A percentile compares a stretch with the other conserved stretches of the same genome.
phyloP scores from a whole-genome alignment of 225 moss, liverwort and hornwort genomes.

The Marchantia paleacea region DNA sequence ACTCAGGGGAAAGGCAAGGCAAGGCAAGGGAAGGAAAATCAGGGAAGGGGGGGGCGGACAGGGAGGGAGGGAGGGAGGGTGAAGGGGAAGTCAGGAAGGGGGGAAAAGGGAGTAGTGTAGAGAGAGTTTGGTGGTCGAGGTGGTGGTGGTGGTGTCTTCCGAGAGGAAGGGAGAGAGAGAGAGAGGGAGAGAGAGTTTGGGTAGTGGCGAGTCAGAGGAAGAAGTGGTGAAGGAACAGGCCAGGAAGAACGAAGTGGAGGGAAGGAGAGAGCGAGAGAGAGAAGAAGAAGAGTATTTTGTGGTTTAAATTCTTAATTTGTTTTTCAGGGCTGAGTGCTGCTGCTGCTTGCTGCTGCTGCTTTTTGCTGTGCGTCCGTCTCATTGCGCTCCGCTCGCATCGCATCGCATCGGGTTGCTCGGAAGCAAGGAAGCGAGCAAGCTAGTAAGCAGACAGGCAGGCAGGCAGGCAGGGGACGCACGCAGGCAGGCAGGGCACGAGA shows the following conservation, averaged over 20 bases:
- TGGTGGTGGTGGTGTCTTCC: conserved; percentile 12
- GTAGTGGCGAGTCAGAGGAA: not conserved
- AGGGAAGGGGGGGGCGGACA: not conserved
- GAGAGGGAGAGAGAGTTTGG: not conserved
- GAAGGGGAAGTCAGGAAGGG: too few species aligned
- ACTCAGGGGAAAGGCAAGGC: conserved; percentile 1
- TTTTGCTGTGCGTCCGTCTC: conserved; percentile 10
- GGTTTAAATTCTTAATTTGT: conserved; percentile 28
- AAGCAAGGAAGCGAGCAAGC: conserved; percentile 11
- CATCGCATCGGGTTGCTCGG: conserved; percentile 20
- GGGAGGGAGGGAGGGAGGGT: not conserved
- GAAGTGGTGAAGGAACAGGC: not conserved
- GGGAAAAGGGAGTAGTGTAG: not conserved
- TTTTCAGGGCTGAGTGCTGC: conserved; percentile 13
- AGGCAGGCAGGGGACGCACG: conserved; percentile 15
- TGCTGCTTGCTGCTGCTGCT: conserved; percentile 15
- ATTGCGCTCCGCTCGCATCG: conserved; percentile 13
- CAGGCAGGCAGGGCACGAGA: conserved; percentile 10
- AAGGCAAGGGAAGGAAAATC: conserved; percentile 1
- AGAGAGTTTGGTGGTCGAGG: conserved; percentile 15
- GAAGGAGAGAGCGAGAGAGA: not conserved
- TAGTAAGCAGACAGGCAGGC: conserved; percentile 16
- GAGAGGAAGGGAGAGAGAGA: conserved; percentile 5
- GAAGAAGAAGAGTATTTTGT: conserved; percentile 13
- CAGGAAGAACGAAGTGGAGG: conserved; percentile 2